Conservation (phyloP, 2,329 filamentous ascomycete species). For the Clonostachys chloroleuca region DNA sequence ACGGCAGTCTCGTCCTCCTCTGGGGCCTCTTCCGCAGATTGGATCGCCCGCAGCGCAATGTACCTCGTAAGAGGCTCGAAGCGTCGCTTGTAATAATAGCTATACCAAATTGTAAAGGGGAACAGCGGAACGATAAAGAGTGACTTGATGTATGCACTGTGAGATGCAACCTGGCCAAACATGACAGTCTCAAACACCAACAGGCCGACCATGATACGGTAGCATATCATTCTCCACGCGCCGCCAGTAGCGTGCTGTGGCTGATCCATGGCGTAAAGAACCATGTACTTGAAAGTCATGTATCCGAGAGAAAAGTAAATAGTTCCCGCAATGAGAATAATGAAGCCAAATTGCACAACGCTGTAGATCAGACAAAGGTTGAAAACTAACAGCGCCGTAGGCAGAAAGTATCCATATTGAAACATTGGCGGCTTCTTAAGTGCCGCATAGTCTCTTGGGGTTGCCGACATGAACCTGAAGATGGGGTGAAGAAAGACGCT, state of each 20-base stretch:
- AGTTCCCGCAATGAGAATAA: conserved; percentile 77
- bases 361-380: conserved; percentile 96
- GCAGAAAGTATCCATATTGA: conserved; percentile 93
- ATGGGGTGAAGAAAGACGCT: conserved; percentile 81
- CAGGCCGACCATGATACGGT: conserved; percentile 80
- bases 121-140: conserved; percentile 72
- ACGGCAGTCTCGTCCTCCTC: conserved; percentile 23
- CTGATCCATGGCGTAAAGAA: conserved; percentile 98
- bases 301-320: conserved; percentile 81
- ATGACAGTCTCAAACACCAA: conserved; percentile 89
- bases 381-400: conserved; percentile 86
- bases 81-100: conserved; percentile 71
- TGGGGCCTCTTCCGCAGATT: conserved; percentile 42
- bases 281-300: conserved; percentile 94
- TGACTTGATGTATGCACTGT: conserved; percentile 68
- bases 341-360: conserved; percentile 73
- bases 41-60: conserved; percentile 85
- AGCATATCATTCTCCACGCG: conserved; percentile 96
- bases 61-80: conserved; percentile 89
- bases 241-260: conserved; percentile 89
- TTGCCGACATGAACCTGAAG: conserved; percentile 72
- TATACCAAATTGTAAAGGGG: conserved; percentile 82
- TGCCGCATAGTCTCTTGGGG: conserved; percentile 84
- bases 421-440: conserved; percentile 80
- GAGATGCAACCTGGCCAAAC: conserved; percentile 77